Percentiles rank a stretch among this genome's conserved stretches.
phyloP scores from a whole-genome alignment of 768 basidiomycete genomes.

The Kwoniella pini region DNA sequence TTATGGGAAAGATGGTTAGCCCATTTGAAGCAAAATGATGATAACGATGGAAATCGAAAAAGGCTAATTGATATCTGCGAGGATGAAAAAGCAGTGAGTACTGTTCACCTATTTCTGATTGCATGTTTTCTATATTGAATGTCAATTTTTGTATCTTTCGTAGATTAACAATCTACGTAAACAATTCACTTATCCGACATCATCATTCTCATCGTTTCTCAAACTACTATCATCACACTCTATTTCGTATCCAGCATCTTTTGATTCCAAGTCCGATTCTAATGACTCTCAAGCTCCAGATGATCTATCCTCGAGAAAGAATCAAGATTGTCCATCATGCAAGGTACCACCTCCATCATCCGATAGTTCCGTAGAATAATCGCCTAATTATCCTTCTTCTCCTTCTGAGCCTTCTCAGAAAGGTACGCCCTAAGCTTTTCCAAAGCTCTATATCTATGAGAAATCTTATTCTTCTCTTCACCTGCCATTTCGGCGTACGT shows the following conservation, averaged over 20 bases:
- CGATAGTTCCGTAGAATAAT: conserved; percentile 9
- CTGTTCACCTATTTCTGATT: no score
- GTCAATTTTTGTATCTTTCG: no score
- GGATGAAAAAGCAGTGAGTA: conserved; percentile 30
- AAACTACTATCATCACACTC: conserved; percentile 7
- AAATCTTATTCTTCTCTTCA: conserved; percentile 66
- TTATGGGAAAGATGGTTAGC: conserved; percentile 38
- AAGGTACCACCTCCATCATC: neutral
- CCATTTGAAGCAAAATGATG: neutral
- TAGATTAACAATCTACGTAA: conserved; percentile 19
- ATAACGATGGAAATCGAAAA: neutral
- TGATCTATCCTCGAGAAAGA: no score
- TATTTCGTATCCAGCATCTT: conserved; percentile 2
- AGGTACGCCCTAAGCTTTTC: conserved; percentile 62
- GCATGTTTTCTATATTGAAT: no score
- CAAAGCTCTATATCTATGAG: conserved; percentile 69
- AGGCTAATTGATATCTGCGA: conserved; percentile 8
- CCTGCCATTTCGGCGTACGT: conserved; percentile 79
- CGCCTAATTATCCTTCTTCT: conserved; percentile 4
- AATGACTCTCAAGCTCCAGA: no score
- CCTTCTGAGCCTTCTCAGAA: conserved; percentile 30
- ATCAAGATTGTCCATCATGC: no score
- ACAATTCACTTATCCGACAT: conserved; percentile 28
- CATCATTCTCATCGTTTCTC: conserved; percentile 8
- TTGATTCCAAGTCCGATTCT: neutral